Conservation (phyloP, 495 filamentous ascomycete genomes). For the Copromyces sp. region DNA sequence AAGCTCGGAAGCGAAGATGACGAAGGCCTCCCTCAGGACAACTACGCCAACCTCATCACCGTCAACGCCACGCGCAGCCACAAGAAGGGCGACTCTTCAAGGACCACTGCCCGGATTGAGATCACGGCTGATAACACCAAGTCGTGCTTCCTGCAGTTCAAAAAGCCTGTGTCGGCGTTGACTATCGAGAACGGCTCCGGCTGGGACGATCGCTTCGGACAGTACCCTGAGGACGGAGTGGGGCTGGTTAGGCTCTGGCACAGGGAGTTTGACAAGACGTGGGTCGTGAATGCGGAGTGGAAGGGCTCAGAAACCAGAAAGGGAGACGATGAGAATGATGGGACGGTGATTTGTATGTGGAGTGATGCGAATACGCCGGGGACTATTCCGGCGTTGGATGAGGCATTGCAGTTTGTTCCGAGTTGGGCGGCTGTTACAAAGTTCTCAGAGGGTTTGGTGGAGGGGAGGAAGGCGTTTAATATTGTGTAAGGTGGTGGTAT, state of each 20-base stretch:
- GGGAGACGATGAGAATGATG: slow-evolving; percentile 42
- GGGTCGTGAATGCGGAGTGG: slow-evolving; percentile 72
- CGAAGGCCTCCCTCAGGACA: slow-evolving; percentile 6
- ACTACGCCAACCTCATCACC: slow-evolving; percentile 11
- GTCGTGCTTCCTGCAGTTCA: slow-evolving; percentile 24
- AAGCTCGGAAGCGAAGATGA: slow-evolving; percentile 37
- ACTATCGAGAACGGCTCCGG: slow-evolving; percentile 29
- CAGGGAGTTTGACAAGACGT: slow-evolving; percentile 65
- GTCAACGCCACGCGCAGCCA: slow-evolving; percentile 17
- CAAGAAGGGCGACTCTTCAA: background rate
- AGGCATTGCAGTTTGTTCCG: slow-evolving; percentile 64
- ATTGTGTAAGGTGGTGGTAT: slow-evolving; percentile 7
- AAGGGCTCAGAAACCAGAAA: slow-evolving; percentile 15
- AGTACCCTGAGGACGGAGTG: slow-evolving; percentile 42
- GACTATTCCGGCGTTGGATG: slow-evolving; percentile 76
- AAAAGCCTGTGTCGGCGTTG: slow-evolving; percentile 16
- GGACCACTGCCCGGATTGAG: slow-evolving; percentile 11
- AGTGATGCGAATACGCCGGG: slow-evolving; percentile 66
- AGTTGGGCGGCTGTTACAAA: slow-evolving; percentile 71
- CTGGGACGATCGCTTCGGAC: slow-evolving; percentile 59
- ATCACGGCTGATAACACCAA: slow-evolving; percentile 24
- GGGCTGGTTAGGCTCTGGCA: slow-evolving; percentile 33
- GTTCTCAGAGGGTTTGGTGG: slow-evolving; percentile 67
- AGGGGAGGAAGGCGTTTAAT: slow-evolving; percentile 45
- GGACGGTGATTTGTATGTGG: slow-evolving; percentile 75